Conservation (phyloP, 768 basidiomycete genomes). For the Rhodotorula diobovata region DNA sequence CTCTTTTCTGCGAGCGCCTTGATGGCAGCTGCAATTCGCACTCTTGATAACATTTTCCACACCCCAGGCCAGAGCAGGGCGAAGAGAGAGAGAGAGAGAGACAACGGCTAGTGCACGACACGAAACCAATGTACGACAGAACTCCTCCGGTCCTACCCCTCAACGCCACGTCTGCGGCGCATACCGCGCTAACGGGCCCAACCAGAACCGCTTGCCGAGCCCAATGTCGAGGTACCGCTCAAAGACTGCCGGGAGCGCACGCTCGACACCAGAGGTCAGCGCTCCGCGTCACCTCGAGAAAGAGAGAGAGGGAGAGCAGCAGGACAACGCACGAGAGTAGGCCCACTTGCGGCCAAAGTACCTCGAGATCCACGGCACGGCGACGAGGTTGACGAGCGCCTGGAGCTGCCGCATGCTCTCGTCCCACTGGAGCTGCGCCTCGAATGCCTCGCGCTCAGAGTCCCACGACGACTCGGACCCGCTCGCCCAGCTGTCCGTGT, state of each 20-base stretch:
- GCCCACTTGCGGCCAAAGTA: conserved; percentile 35
- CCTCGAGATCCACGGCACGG: conserved; percentile 23
- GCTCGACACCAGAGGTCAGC: no score
- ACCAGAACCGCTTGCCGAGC: conserved; percentile 23
- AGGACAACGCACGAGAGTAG: conserved; percentile 14
- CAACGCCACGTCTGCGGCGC: not conserved
- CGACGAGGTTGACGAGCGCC: conserved; percentile 25
- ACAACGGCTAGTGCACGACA: no score
- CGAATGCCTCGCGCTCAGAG: conserved; percentile 4
- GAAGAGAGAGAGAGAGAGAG: no score
- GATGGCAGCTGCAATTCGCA: not conserved
- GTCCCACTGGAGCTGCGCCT: conserved; percentile 35
- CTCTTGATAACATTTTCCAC: no score
- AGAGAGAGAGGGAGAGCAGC: no score
- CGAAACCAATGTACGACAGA: no score
- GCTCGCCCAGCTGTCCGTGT: not conserved
- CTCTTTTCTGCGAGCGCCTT: not conserved
- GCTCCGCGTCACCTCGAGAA: not conserved
- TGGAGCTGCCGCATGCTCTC: conserved; percentile 25
- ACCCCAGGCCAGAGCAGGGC: no score
- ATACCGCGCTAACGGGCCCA: conserved; percentile 4
- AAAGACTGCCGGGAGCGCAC: conserved; percentile 18
- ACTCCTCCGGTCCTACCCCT: not conserved
- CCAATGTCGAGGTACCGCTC: conserved; percentile 28
- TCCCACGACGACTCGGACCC: not conserved